phyloP scores from a whole-genome alignment of 2,329 filamentous ascomycete species.

The Alternaria infectoria region DNA sequence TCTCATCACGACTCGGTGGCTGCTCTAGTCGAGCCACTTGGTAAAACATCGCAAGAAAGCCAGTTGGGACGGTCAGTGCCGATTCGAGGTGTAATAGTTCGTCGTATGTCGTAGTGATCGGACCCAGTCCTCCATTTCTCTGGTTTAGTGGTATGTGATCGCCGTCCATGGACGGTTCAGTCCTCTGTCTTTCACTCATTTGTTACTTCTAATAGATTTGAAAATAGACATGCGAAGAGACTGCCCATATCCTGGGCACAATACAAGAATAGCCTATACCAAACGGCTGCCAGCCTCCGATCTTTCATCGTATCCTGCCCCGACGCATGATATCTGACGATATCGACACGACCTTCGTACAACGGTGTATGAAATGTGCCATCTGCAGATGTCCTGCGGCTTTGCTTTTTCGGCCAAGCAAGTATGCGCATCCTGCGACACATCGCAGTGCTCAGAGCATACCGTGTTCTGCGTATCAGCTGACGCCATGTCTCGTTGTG shows the following conservation, averaged over 20 bases:
- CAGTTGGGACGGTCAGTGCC: not conserved
- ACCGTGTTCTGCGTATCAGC: not conserved
- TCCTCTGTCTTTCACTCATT: not conserved
- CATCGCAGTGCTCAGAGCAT: not conserved
- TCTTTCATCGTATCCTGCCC: not conserved
- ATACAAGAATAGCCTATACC: not conserved
- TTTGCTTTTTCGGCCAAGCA: not conserved
- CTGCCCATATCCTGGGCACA: not conserved
- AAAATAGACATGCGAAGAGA: not conserved
- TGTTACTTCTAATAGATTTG: not conserved
- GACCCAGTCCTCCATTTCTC: not conserved
- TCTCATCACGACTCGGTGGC: slow-evolving; percentile 4
- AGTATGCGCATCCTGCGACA: not conserved
- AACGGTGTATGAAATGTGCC: not conserved
- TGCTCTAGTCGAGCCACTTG: slow-evolving; percentile 1
- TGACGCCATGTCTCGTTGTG: not conserved
- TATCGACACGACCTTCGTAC: not conserved
- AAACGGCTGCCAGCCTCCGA: not conserved
- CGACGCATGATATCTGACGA: not conserved
- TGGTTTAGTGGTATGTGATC: not conserved
- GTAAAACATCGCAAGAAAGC: not conserved
- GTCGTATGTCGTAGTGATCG: not conserved
- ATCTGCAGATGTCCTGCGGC: not conserved
- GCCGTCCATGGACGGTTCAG: not conserved
- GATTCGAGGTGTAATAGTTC: not conserved